These are phyloP conservation scores for Saccharomycodes ludwigii DNA, from an alignment of 805 yeast species.

Conservation along the genomic window DNA sequence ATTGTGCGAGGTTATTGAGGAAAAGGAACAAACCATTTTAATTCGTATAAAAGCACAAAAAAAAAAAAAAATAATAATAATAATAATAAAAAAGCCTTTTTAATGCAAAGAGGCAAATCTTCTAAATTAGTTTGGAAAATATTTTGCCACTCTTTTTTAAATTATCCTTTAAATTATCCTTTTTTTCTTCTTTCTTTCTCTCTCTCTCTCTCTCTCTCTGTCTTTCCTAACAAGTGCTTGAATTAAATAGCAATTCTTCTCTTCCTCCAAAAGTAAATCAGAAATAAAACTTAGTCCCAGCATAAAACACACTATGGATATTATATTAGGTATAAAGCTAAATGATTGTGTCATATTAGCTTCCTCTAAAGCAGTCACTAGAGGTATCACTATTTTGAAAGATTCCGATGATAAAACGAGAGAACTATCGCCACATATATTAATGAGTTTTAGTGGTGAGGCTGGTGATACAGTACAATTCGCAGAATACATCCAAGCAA, in stretches of 20 bases:
- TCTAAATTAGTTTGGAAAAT: neutral
- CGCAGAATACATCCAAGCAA: constrained; percentile 90
- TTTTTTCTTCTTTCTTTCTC: constrained; percentile 6
- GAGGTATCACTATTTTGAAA: constrained; percentile 78
- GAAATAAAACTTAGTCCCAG: neutral
- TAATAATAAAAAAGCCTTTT: too few species aligned
- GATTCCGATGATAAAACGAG: constrained; percentile 74
- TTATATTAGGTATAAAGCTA: constrained; percentile 75
- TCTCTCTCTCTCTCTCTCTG: constrained; percentile 6
- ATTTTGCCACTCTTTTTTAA: constrained; percentile 1
- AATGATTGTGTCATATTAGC: constrained; percentile 76
- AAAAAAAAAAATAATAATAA: too few species aligned
- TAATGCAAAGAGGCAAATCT: too few species aligned
- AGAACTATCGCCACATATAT: constrained; percentile 55
- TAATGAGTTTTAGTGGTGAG: constrained; percentile 89
- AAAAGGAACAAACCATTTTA: too few species aligned
- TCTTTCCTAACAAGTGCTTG: neutral
- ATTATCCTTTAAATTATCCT: constrained; percentile 4
- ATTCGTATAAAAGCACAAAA: too few species aligned
- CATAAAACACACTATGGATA: constrained; percentile 49
- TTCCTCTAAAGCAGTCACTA: constrained; percentile 87
- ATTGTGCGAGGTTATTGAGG: too few species aligned
- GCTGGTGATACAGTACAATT: constrained; percentile 94
- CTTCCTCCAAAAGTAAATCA: neutral
- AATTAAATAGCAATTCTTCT: neutral